Conservation (phyloP, 805 yeast genomes). For the Candida sphagnicola region DNA sequence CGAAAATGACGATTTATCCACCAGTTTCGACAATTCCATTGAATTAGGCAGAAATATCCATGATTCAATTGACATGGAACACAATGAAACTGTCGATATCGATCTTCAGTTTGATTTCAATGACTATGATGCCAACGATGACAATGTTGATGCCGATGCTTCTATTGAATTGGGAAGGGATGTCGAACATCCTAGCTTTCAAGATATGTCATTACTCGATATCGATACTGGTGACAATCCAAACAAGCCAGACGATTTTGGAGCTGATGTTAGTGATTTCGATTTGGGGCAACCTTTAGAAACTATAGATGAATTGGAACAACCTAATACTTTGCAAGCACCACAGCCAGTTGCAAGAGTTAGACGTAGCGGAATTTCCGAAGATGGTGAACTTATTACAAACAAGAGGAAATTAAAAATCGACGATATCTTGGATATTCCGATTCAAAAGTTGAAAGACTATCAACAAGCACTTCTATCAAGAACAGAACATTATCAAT, state of each 20-base stretch:
- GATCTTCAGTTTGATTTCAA: slow-evolving; percentile 48
- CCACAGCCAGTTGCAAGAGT: slow-evolving; percentile 15
- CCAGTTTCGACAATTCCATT: slow-evolving; percentile 50
- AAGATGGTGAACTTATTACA: slow-evolving; percentile 44
- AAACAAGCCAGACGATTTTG: slow-evolving; percentile 10
- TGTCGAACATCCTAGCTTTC: slow-evolving; percentile 15
- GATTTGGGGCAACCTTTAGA: slow-evolving; percentile 43
- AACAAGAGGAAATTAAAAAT: slow-evolving; percentile 41
- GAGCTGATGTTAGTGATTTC: slow-evolving; percentile 23
- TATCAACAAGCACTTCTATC: slow-evolving; percentile 24
- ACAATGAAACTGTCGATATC: slow-evolving; percentile 32
- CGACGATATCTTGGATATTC: slow-evolving; percentile 50
- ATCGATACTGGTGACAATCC: slow-evolving; percentile 15
- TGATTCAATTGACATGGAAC: slow-evolving; percentile 20
- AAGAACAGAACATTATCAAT: background rate
- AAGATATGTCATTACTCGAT: slow-evolving; percentile 21
- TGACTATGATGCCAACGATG: slow-evolving; percentile 17
- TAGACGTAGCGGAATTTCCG: slow-evolving; percentile 29
- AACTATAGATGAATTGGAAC: slow-evolving; percentile 17
- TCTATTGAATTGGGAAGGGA: slow-evolving; percentile 57
- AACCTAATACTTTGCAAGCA: slow-evolving; percentile 6
- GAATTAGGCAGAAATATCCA: slow-evolving; percentile 54
- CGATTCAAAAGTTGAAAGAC: slow-evolving; percentile 27
- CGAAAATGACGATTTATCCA: slow-evolving; percentile 15
- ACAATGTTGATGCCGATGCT: slow-evolving; percentile 29